Evolutionary conservation across 2,329 filamentous ascomycete genomes (phyloP), one percentile per base, ranked within the genome.

Genomic region (Trichoderma atroviride): DNA sequence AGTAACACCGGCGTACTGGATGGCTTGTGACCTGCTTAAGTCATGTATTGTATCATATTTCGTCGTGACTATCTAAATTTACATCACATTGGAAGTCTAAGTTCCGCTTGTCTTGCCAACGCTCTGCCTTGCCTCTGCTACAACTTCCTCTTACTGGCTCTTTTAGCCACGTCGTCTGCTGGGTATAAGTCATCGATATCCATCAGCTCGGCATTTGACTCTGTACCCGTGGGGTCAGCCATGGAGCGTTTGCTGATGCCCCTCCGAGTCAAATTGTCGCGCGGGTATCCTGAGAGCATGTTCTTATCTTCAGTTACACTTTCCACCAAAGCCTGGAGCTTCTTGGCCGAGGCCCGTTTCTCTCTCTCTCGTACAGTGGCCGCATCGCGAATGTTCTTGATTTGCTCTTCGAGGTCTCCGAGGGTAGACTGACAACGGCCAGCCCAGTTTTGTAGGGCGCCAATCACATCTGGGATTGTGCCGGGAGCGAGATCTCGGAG

Each of bases 401-500:
- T 92, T 78, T 97, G 91, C 1, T 83, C 82, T 72, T 97, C 93
- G 4, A 99, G 87, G 35, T 91, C 91, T 0, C 81, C 82, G 2
- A 97, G 88, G 1, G 93, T 92, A 4, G 84, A 81, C 6, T 88
- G 87, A 82, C 95, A 98, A 70, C 94, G 89, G n/a, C 81, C 83
- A 64, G 91, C 89, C 95, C 95, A 99, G 68, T 86, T 85, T 35
- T 85, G 84, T 13, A 99, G 86, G 14, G 89, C 87, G 3, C 81
- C 78, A 33, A 93, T 86, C 82, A 97, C 90, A 1, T 82, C 80
- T 0, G 89, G 87, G 14, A 97, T 86, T 68, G 90, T 88, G 69
- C 88, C 88, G 0, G 94, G 93, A 1, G 88, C 87, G 1, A 97
- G 87, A 78, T 99, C 96, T 24, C 96, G 93, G 1, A 97, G 87